Evolutionary conservation across 495 filamentous ascomycete genomes (phyloP).

Genomic region (Pyronema omphalodes): DNA sequence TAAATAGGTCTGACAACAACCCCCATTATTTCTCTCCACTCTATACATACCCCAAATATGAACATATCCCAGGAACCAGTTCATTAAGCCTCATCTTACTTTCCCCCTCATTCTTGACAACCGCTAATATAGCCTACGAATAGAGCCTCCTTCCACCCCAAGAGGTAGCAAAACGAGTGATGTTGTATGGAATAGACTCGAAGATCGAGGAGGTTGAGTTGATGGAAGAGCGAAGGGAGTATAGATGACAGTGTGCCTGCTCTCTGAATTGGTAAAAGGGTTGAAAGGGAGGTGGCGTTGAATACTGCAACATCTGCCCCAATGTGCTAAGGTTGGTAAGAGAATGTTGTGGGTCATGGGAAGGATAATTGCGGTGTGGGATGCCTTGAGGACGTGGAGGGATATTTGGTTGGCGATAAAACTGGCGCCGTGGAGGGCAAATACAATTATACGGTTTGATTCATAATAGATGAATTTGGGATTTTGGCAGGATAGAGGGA

Average conservation of each 20-base stretch:
- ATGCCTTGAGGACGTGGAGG: background rate
- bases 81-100: conserved; percentile 4
- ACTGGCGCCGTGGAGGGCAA: background rate
- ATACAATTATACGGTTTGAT: background rate
- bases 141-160: conserved; percentile 4
- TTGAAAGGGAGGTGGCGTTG: conserved; percentile 17
- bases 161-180: conserved; percentile 1
- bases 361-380: conserved; percentile 1
- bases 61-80: background rate
- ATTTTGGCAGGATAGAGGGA: too few species aligned
- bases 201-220: conserved; percentile 24
- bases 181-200: too few species aligned
- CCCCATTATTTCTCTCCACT: background rate
- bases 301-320: conserved; percentile 3
- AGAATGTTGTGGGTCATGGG: background rate
- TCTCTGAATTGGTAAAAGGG: conserved; percentile 15
- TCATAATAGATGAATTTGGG: too few species aligned
- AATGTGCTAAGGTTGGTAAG: background rate
- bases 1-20: too few species aligned
- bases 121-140: background rate
- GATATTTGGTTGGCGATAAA: background rate
- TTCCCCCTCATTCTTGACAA: background rate
- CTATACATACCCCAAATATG: too few species aligned
- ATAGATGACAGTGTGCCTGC: conserved; percentile 20
- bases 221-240: conserved; percentile 13